A percentile compares a stretch with the other conserved stretches of the same genome.
phyloP scores from a whole-genome alignment of 192 early-diverging fungal species.

The Funneliformis mosseae region DNA sequence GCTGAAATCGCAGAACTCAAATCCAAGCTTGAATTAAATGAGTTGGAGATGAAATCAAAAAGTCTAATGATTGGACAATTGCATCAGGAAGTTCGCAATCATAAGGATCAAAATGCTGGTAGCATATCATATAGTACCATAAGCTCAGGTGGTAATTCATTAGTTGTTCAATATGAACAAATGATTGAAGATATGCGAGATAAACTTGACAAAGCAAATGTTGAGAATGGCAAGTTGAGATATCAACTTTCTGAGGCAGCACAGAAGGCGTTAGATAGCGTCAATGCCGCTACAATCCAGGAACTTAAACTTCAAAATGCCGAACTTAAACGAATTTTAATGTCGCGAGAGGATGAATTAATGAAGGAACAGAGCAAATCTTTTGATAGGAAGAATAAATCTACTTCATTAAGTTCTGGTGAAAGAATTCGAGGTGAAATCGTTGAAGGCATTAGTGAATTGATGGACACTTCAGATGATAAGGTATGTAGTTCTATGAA shows the following conservation, averaged over 20 bases:
- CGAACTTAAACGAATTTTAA: background rate
- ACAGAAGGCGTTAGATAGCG: background rate
- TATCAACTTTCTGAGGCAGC: constrained; percentile 19
- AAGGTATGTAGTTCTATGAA: background rate
- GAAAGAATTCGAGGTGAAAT: constrained; percentile 12
- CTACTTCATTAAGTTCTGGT: background rate
- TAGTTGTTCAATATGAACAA: constrained; percentile 12
- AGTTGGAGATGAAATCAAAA: constrained; percentile 14
- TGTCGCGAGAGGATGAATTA: background rate
- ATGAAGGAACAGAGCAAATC: constrained; percentile 20
- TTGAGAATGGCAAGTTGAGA: constrained; percentile 13
- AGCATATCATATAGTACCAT: background rate
- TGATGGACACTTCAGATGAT: background rate
- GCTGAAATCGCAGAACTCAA: constrained; percentile 8
- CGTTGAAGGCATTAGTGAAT: constrained; percentile 20
- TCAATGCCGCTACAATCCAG: background rate
- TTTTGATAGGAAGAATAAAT: background rate
- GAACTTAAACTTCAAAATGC: constrained; percentile 5
- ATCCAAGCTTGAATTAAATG: constrained; percentile 19
- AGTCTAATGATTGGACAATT: constrained; percentile 1
- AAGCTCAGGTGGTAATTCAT: background rate
- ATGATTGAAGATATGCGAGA: background rate
- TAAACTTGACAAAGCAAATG: background rate
- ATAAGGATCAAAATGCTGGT: background rate
- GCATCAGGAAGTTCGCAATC: background rate